Conservation (phyloP, 2,329 filamentous ascomycete species). For the Clarireedia sp. region DNA sequence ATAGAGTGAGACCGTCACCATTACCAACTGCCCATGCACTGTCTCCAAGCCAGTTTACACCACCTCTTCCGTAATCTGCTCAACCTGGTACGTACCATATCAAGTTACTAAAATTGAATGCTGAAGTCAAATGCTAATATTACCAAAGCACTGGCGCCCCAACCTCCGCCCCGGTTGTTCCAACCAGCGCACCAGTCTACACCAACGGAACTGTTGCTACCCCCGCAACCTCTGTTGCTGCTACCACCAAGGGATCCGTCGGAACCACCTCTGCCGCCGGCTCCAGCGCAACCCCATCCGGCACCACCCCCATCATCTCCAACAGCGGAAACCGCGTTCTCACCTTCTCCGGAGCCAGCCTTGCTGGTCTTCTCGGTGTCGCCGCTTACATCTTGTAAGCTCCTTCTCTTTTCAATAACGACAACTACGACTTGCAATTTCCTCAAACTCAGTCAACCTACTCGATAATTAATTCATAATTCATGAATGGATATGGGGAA, state of each 20-base stretch:
- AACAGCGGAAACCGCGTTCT: constrained; percentile 49
- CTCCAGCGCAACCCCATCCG: constrained; percentile 22
- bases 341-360: constrained; percentile 49
- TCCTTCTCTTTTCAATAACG: not conserved
- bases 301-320: constrained; percentile 36
- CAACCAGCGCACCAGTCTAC: constrained; percentile 24
- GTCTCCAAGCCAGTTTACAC: constrained; percentile 25
- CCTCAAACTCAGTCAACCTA: not conserved
- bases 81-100: constrained; percentile 38
- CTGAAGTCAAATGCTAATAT: not conserved
- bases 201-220: constrained; percentile 16
- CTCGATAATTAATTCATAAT: not conserved
- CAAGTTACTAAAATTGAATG: not conserved
- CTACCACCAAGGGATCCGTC: constrained; percentile 20
- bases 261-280: constrained; percentile 21
- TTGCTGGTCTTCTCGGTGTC: constrained; percentile 53
- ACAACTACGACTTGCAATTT: not conserved
- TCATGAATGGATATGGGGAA: not conserved
- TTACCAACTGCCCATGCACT: constrained; percentile 28
- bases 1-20: constrained; percentile 25
- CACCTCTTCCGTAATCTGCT: constrained; percentile 34
- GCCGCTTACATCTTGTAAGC: constrained; percentile 39
- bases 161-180: constrained; percentile 18
- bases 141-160: constrained; percentile 14
- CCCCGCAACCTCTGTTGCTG: constrained; percentile 8